These are phyloP conservation scores for Colletotrichum cereale DNA, from an alignment of 2,329 filamentous ascomycete genomes.

Conservation along the genomic window DNA sequence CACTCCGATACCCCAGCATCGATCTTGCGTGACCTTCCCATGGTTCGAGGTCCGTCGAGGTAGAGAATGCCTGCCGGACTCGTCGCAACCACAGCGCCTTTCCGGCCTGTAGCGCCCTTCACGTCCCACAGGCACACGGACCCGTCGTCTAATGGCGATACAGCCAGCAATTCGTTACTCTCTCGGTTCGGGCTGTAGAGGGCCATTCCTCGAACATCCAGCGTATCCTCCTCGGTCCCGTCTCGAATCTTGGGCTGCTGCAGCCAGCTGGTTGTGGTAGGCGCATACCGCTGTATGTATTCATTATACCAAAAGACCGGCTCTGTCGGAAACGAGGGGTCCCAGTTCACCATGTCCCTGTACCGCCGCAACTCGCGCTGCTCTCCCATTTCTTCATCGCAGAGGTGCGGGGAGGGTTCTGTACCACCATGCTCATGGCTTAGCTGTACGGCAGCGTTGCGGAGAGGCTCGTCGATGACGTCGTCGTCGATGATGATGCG, in stretches of 20 bases:
- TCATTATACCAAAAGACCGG: conserved; percentile 87
- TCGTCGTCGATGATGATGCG: conserved; percentile 27
- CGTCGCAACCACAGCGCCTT: conserved; percentile 73
- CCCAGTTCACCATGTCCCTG: conserved; percentile 83
- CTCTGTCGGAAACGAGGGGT: conserved; percentile 80
- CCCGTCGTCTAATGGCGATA: conserved; percentile 87
- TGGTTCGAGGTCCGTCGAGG: conserved; percentile 61
- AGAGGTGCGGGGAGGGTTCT: conserved; percentile 9
- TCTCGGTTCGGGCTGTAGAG: conserved; percentile 65
- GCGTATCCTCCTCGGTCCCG: conserved; percentile 57
- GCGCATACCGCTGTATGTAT: conserved; percentile 85
- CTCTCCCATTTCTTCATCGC: conserved; percentile 45
- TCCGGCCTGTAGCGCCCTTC: conserved; percentile 64
- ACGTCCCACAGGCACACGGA: conserved; percentile 91
- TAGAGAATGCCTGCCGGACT: conserved; percentile 78
- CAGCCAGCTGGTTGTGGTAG: conserved; percentile 82
- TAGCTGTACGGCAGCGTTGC: conserved; percentile 34
- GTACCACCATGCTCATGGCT: conserved; percentile 21
- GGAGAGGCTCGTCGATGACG: conserved; percentile 32
- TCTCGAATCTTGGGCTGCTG: conserved; percentile 67
- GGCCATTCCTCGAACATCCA: conserved; percentile 81
- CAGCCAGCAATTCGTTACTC: conserved; percentile 64
- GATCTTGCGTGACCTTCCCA: conserved; percentile 71
- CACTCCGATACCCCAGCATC: conserved; percentile 82
- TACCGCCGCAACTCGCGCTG: conserved; percentile 55